Conservation (phyloP, 306 rosid genomes). For the Vachellia pachyceras region DNA sequence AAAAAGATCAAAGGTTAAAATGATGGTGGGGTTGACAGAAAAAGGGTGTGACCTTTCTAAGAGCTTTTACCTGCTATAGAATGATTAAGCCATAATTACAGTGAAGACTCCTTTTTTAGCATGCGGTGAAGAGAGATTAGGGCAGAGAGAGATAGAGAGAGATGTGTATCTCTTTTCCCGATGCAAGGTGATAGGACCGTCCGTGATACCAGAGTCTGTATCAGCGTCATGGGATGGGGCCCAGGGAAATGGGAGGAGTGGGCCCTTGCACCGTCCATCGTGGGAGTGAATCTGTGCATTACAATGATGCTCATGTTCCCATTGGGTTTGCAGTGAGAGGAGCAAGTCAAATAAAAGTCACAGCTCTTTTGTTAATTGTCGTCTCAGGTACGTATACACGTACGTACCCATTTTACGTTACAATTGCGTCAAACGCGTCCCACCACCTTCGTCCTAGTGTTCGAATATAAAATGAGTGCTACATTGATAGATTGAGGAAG, state of each 20-base stretch:
- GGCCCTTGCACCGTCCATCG: constrained; percentile 49
- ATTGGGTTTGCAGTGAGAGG: constrained; percentile 16
- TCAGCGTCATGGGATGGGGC: constrained; percentile 44
- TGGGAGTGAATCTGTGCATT: constrained; percentile 7
- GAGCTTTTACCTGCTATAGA: constrained; percentile 45
- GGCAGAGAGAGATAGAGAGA: constrained; percentile 40
- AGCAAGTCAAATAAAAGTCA: constrained; percentile 37
- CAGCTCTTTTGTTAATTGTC: not conserved
- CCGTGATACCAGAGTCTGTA: constrained; percentile 74
- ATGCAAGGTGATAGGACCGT: constrained; percentile 73
- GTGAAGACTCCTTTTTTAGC: constrained; percentile 41
- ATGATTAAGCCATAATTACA: constrained; percentile 81
- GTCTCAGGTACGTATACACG: constrained; percentile 11
- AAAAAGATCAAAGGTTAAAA: constrained; percentile 37
- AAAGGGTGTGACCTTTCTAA: constrained; percentile 61
- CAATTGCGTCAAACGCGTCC: not conserved
- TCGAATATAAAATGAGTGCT: too few relatives aligned
- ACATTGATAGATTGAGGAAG: too few relatives aligned
- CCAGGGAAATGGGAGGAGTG: constrained; percentile 35
- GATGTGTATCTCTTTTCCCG: constrained; percentile 47
- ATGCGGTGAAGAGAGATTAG: constrained; percentile 52
- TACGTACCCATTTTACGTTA: not conserved
- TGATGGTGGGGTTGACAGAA: constrained; percentile 39
- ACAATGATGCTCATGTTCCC: not conserved
- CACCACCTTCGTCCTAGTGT: too few relatives aligned